A percentile compares a stretch with the other conserved stretches of the same genome.
These are phyloP conservation scores for Lentinula lateritia DNA, from an alignment of 768 basidiomycete genomes.

Conservation along the genomic window DNA sequence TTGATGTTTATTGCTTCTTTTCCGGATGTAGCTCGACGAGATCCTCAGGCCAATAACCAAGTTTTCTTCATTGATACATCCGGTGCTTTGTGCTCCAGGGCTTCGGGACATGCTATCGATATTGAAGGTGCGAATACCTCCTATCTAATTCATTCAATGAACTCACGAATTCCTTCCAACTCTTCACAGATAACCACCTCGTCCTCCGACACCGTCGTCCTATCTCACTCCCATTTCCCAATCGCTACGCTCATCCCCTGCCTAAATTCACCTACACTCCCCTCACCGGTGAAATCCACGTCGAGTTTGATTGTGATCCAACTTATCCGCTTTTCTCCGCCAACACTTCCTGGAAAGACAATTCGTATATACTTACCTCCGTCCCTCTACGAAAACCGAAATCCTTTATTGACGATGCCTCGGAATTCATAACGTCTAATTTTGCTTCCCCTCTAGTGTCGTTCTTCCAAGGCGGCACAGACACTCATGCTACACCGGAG, in stretches of 20 bases:
- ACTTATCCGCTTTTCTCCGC: constrained; percentile 40
- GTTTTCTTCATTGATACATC: constrained; percentile 81
- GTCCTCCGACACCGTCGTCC: constrained; percentile 77
- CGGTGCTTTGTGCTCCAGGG: constrained; percentile 72
- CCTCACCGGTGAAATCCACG: constrained; percentile 51
- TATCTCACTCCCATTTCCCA: constrained; percentile 72
- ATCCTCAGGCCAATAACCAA: constrained; percentile 71
- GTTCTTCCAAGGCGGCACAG: constrained; percentile 29
- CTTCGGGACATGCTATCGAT: constrained; percentile 79
- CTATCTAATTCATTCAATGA: neutral
- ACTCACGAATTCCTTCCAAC: neutral
- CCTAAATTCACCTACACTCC: constrained; percentile 61
- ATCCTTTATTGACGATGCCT: constrained; percentile 66
- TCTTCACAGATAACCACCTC: constrained; percentile 49
- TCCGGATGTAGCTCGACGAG: constrained; percentile 48
- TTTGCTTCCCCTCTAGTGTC: constrained; percentile 55
- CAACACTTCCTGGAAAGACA: constrained; percentile 46
- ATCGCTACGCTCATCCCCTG: constrained; percentile 68
- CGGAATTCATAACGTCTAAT: constrained; percentile 56
- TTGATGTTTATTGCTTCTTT: too few species aligned
- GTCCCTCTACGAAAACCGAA: constrained; percentile 66
- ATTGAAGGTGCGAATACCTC: constrained; percentile 49
- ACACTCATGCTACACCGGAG: constrained; percentile 50
- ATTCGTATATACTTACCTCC: constrained; percentile 57
- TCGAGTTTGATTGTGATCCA: constrained; percentile 61